phyloP scores from a whole-genome alignment of 768 basidiomycete genomes.

The Lactifluus piperatus region DNA sequence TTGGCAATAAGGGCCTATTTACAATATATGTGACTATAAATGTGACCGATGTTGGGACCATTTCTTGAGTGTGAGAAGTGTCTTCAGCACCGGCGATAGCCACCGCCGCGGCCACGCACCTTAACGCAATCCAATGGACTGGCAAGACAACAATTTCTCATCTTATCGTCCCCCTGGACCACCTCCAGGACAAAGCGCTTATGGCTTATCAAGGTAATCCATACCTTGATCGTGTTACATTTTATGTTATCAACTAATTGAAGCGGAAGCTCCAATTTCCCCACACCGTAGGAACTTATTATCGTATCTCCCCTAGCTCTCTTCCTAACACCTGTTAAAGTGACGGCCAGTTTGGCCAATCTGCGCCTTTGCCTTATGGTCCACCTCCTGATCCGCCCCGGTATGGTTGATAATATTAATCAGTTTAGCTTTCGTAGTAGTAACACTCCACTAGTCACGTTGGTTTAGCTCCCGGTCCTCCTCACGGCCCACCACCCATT shows the following conservation, averaged over 20 bases:
- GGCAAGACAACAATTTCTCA: constrained; percentile 4
- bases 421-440: not conserved
- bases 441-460: not conserved
- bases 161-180: constrained; percentile 7
- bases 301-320: not conserved
- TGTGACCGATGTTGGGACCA: no score
- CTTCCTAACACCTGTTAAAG: constrained; percentile 3
- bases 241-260: no score
- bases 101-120: no score
- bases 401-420: constrained; percentile 8
- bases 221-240: no score
- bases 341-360: not conserved
- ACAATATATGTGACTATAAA: no score
- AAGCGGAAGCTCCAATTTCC: constrained; percentile 13
- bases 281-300: constrained; percentile 8
- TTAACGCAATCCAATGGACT: not conserved
- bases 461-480: not conserved
- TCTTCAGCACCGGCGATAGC: no score
- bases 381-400: constrained; percentile 21
- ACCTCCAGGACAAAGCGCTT: not conserved
- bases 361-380: constrained; percentile 21
- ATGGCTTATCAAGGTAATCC: no score
- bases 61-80: no score
- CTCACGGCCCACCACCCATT: constrained; percentile 13
- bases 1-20: no score